Conservation (phyloP, 768 basidiomycete species). For the Pholiota microspora region DNA sequence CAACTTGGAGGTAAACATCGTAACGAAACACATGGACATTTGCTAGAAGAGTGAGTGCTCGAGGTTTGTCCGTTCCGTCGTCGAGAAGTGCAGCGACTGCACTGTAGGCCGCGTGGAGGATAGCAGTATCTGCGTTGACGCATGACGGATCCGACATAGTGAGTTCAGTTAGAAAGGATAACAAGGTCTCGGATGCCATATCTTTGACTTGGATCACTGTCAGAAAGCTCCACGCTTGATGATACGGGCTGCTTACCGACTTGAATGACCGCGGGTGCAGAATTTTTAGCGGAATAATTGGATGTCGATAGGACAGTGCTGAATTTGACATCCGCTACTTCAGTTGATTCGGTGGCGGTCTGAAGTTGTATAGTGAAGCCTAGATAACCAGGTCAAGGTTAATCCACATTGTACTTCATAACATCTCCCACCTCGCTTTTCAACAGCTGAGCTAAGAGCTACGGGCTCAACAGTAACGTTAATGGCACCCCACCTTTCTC, state of each 20-base stretch:
- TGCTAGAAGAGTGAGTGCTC: conserved; percentile 4
- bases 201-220: background rate
- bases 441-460: background rate
- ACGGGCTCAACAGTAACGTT: background rate
- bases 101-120: background rate
- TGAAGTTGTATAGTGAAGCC: background rate
- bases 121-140: conserved; percentile 4
- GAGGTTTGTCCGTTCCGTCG: background rate
- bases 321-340: background rate
- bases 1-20: conserved; percentile 1
- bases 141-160: conserved; percentile 1
- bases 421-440: background rate
- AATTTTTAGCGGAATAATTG: background rate
- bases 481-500: background rate
- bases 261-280: background rate
- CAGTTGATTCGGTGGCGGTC: background rate
- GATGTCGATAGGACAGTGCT: background rate
- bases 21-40: conserved; percentile 10
- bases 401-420: too few relatives aligned
- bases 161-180: conserved; percentile 1
- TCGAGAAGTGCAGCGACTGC: background rate
- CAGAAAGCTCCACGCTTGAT: background rate
- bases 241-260: background rate
- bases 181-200: background rate
- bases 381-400: background rate